A percentile compares a stretch with the other conserved stretches of the same genome.
phyloP scores from a whole-genome alignment of 257 asterid species.

The Cordia subcordata region DNA sequence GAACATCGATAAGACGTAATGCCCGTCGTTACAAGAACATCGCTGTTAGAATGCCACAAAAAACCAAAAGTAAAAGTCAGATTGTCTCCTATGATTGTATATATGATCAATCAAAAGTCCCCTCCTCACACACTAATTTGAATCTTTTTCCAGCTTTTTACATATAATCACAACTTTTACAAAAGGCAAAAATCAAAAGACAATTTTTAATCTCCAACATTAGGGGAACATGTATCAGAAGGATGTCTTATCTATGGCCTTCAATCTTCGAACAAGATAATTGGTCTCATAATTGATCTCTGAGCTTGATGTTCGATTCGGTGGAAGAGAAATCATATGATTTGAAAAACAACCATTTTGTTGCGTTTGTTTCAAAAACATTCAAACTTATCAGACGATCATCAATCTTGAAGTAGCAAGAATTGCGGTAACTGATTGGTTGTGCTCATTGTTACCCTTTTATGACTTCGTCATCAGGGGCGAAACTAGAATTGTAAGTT shows the following conservation, averaged over 20 bases:
- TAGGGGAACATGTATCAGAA: conserved; percentile 12
- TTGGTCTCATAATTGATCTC: conserved; percentile 21
- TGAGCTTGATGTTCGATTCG: conserved; percentile 22
- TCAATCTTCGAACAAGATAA: conserved; percentile 10
- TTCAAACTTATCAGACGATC: background rate
- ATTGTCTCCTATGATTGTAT: background rate
- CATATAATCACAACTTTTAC: background rate
- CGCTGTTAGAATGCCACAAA: background rate
- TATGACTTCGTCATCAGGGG: no score
- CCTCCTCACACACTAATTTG: background rate
- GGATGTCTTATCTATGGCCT: conserved; percentile 22
- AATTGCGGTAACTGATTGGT: background rate
- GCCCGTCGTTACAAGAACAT: background rate
- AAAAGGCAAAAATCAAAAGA: background rate
- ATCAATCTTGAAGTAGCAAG: background rate
- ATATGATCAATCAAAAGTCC: background rate
- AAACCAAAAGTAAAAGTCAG: no score
- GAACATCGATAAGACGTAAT: background rate
- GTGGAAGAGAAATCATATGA: background rate
- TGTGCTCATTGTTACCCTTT: no score
- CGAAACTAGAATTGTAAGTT: no score
- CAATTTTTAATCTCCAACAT: background rate
- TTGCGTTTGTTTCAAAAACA: background rate
- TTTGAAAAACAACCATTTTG: no score
- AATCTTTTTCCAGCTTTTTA: no score